phyloP scores from a whole-genome alignment of 306 rosid genomes.

The Trichosanthes cucumerina region DNA sequence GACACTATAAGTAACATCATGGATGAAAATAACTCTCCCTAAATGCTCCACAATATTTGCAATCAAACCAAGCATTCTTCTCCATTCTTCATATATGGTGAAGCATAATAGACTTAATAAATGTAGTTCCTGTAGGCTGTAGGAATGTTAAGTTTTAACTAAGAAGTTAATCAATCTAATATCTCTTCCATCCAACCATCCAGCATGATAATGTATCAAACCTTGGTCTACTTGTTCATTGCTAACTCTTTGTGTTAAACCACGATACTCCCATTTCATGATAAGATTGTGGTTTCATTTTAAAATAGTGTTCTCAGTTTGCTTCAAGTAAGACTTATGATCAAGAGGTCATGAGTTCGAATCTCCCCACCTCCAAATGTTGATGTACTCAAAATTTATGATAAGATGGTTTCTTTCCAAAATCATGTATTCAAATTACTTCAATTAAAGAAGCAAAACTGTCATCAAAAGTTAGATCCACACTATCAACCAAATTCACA shows the following conservation, averaged over 20 bases:
- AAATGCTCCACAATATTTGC: neutral
- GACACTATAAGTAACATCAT: neutral
- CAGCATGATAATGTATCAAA: neutral
- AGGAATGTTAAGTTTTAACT: neutral
- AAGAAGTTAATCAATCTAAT: neutral
- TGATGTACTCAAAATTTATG: too few relatives aligned
- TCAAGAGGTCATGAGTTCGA: too few relatives aligned
- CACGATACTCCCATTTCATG: neutral
- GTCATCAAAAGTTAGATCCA: neutral
- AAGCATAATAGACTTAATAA: neutral
- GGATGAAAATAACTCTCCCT: neutral
- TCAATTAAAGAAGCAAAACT: neutral
- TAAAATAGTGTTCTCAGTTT: neutral
- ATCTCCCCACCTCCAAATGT: too few relatives aligned
- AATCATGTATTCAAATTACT: neutral
- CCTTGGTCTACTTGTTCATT: neutral
- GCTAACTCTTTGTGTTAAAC: neutral
- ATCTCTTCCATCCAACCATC: neutral
- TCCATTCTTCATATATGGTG: neutral
- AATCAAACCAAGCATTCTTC: neutral
- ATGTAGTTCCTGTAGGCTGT: neutral
- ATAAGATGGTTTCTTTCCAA: neutral
- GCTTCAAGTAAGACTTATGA: too few relatives aligned
- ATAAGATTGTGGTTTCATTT: neutral
- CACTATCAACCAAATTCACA: neutral